Base-by-base conservation (phyloP, 1,284 basidiomycete species). In the Ustilago tritici region DNA sequence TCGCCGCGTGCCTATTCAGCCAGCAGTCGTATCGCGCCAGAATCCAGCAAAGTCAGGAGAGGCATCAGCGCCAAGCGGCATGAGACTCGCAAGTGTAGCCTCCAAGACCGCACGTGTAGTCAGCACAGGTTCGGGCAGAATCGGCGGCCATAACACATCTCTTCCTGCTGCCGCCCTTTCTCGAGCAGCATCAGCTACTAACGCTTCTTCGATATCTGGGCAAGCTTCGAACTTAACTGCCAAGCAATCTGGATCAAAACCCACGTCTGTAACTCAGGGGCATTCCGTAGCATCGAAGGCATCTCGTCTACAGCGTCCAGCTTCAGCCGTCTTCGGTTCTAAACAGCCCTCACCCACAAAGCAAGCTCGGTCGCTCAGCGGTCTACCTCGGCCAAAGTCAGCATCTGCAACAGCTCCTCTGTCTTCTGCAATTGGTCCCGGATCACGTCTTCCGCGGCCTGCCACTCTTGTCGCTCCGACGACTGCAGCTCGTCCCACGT, bases 251-350 rank as follows among this genome's bases (percentile, higher is more conserved):
- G 49, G 55, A 43, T 10, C 23, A 17, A 64, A 65, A 46, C 15
- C 19, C 4, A 36, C 34, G 10, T 58, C 70, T 12, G 32, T 62
- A 5, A 19, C 36, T 19, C 61, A 61, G 12, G 59, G 58, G 7
- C 50, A 61, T 7, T 76, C 73, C 1, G 73, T 76, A 17, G 73
- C 73, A 17, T 65, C 74, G 11, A 72, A 68, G 36, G 58, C 74
- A 2, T 65, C 65, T 15, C 63, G 65, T 34, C 55, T 64, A 14
- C 69, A 71, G 5, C 61, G 63, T 38, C 63, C 67, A 9, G 72
- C 64, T 10, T 66, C 72, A 23, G 53, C 55, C 6, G 61, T 59
- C n/a, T 61, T 68, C 5, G 70, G 55, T 11, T 34, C 32, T 19
- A 68, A 46, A 32, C 55, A 55, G 4, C 47, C 53, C 17, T 75